Base-by-base conservation (phyloP, 164 flowering plant genomes). In the Aristolochia fimbriata region DNA sequence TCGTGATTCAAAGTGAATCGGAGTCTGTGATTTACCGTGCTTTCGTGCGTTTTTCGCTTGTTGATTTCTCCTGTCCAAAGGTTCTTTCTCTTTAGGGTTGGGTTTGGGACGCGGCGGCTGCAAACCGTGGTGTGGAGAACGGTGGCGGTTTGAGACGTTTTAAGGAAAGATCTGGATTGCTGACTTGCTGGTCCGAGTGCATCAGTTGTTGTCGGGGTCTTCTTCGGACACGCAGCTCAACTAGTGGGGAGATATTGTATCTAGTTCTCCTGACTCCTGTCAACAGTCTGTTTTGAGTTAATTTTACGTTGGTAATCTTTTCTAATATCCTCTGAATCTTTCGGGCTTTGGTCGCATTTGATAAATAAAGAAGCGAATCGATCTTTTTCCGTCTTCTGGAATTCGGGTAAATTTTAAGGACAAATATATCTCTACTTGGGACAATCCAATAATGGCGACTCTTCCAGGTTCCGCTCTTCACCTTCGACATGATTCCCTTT, bases 371-470 rank as follows among this genome's bases (percentile, higher is more conserved):
- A 37, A 37, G 9, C 43, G 43, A 37, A 37, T 37, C 43, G 43
- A 37, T 6, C 43, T 37, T 37, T n/a, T 37, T 37, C 43, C 52
- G 8, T 49, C 10, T 49, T 4, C 52, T 20, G 22, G 20, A 17
- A 2, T 49, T 7, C 10, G 22, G 0, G 0, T 20, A 20, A 20
- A 11, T 17, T 17, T 5, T 13, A 49, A 49, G 52, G 20, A 17
- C 22, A 17, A 20, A 17, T 49, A 49, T 17, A 49, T 4, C 52
- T 17, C 20, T 15, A 15, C 52, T 19, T 30, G 23, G 21, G 21
- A 23, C 43, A 15, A 37, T 41, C 24, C 23, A 23, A 54, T 14
- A 61, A 80, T 81, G 90, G 75, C 88, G 66, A 64, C 75, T 20
- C 37, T 57, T 55, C 66, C 82, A 4, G 76, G 76, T 48, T 68